Evolutionary conservation across 2,329 filamentous ascomycete genomes (phyloP), one percentile per base, ranked within the genome.

Genomic region (Colletotrichum euphorbiae): DNA sequence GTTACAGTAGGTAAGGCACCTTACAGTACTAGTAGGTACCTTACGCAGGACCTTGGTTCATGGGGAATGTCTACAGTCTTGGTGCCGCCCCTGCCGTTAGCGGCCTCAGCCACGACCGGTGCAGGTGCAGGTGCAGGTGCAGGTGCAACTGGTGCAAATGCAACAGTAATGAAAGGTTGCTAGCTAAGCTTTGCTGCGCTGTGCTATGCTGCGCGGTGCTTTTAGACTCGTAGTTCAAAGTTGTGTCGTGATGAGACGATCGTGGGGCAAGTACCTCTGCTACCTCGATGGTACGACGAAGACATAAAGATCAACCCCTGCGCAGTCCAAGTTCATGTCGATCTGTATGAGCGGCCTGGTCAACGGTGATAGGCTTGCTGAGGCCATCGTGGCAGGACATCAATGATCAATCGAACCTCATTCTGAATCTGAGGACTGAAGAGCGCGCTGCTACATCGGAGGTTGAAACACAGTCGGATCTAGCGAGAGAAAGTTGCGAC

Each of bases 81-180:
- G 42, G 4, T 45, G 15, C 42, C 40, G 46, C 51, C 48, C 48
- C 38, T 48, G 42, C 58, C 33, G 58, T 62, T 56, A 67, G 58
- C 45, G 61, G 40, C 61, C 62, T 66, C 66, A 66, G 62, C 61
- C 66, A 66, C 62, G 43, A 12, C 33, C 55, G 36, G 24, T 56
- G 40, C 24, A 43, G 12, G 21, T 24, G 52, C n/a, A 42, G 36
- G 24, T 55, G n/a, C n/a, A n/a, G n/a, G n/a, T 24, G 33, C 36
- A 55, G 61, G 54, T 42, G 62, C 62, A 64, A 36, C 54, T n/a
- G 21, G 19, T 28, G 45, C 45, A 48, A n/a, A n/a, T n/a, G n/a
- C n/a, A n/a, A 21, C 46, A 28, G 46, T 40, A 55, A n/a, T n/a
- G n/a, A n/a, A n/a, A 31, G 24, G 28, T 28, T 38, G 36, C 11